phyloP scores from a whole-genome alignment of 2,329 filamentous ascomycete genomes.

The Stagonosporopsis rhizophila region DNA sequence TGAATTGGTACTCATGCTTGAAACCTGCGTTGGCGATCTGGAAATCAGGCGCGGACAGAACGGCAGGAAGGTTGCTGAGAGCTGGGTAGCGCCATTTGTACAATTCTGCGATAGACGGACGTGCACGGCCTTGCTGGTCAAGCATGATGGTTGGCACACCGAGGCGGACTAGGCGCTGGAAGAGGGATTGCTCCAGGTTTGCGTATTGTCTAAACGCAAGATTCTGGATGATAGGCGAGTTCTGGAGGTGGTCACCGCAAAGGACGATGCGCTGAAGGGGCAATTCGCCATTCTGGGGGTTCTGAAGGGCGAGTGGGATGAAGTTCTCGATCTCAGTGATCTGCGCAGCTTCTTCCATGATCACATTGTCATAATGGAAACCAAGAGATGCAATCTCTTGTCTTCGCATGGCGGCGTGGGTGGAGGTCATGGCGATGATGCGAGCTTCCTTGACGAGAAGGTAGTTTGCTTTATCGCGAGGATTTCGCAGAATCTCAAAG shows the following conservation, averaged over 20 bases:
- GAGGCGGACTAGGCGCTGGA: slow-evolving; percentile 86
- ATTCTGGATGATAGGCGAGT: slow-evolving; percentile 94
- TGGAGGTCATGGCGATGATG: slow-evolving; percentile 98
- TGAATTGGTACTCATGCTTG: slow-evolving; percentile 94
- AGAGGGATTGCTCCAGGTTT: slow-evolving; percentile 94
- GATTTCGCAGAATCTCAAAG: slow-evolving; percentile 89
- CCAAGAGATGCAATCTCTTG: slow-evolving; percentile 90
- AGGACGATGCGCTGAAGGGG: slow-evolving; percentile 87
- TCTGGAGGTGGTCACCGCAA: slow-evolving; percentile 95
- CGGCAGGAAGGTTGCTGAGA: slow-evolving; percentile 78
- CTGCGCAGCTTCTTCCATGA: slow-evolving; percentile 98
- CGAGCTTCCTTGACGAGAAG: slow-evolving; percentile 94
- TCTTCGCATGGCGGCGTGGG: slow-evolving; percentile 92
- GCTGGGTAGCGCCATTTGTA: slow-evolving; percentile 93
- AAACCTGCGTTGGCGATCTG: slow-evolving; percentile 87
- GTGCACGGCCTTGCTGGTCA: slow-evolving; percentile 90
- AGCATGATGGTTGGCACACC: slow-evolving; percentile 91
- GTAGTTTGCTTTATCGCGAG: slow-evolving; percentile 94
- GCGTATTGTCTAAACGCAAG: slow-evolving; percentile 93
- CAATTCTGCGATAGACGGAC: slow-evolving; percentile 83
- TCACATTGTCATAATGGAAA: slow-evolving; percentile 95
- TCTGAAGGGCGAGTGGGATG: slow-evolving; percentile 92
- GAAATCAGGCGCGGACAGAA: slow-evolving; percentile 74
- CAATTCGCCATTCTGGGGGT: slow-evolving; percentile 73
- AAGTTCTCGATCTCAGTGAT: slow-evolving; percentile 98